phyloP scores from a whole-genome alignment of 768 basidiomycete genomes.

The Boletus sp. region DNA sequence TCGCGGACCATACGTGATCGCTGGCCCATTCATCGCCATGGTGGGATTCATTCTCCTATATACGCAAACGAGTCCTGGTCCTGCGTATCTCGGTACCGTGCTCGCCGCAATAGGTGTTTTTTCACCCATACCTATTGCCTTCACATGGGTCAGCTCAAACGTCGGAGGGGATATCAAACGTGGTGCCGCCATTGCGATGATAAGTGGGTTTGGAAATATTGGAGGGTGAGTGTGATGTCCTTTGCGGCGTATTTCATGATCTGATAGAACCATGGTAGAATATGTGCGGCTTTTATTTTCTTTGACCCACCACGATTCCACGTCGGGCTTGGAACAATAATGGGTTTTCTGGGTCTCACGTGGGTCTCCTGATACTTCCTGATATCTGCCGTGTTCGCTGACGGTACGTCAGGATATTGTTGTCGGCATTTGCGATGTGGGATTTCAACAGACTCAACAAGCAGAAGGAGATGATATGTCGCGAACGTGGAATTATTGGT shows the following conservation, averaged over 20 bases:
- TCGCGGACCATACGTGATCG: conserved; percentile 49
- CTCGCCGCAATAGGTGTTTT: conserved; percentile 49
- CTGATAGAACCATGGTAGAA: conserved; percentile 20
- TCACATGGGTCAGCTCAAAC: conserved; percentile 54
- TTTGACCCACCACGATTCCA: conserved; percentile 36
- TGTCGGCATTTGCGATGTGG: conserved; percentile 42
- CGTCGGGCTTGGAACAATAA: conserved; percentile 30
- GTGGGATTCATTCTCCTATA: conserved; percentile 49
- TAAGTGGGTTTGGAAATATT: conserved; percentile 53
- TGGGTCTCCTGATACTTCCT: conserved; percentile 11
- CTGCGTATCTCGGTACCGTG: conserved; percentile 42
- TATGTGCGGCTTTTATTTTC: conserved; percentile 42
- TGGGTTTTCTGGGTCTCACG: conserved; percentile 26
- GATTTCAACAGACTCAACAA: conserved; percentile 46
- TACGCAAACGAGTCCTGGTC: conserved; percentile 16
- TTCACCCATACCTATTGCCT: conserved; percentile 39
- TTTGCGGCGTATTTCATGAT: not conserved
- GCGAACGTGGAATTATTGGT: conserved; percentile 40
- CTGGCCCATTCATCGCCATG: conserved; percentile 36
- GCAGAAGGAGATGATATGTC: conserved; percentile 41
- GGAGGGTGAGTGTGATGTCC: conserved; percentile 41
- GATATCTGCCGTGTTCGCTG: conserved; percentile 25
- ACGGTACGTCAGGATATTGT: conserved; percentile 33
- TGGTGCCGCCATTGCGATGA: conserved; percentile 47
- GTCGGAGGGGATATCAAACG: conserved; percentile 53